Percentiles rank a stretch among this genome's conserved stretches.
Conservation (phyloP, 495 filamentous ascomycete species). For the Umbilicaria muhlenbergii region DNA sequence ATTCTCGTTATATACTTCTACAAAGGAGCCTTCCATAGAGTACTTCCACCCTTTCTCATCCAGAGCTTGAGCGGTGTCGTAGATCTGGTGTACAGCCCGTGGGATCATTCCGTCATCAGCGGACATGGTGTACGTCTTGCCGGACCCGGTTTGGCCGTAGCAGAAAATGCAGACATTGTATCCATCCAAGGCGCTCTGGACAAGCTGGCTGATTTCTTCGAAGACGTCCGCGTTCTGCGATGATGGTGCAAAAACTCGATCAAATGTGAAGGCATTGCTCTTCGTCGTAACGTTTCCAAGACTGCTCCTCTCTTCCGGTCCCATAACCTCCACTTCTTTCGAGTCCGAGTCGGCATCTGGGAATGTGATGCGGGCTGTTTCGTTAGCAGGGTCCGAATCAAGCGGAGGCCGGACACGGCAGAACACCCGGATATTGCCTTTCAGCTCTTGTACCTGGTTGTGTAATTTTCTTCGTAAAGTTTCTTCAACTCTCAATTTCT, state of each 20-base stretch:
- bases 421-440: slow-evolving; percentile 97
- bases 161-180: slow-evolving; percentile 99
- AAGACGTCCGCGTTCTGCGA: slow-evolving; percentile 78
- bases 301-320: slow-evolving; percentile 69
- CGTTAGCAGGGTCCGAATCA: slow-evolving; percentile 34
- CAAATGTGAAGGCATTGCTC: slow-evolving; percentile 77
- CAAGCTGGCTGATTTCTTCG: slow-evolving; percentile 91
- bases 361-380: slow-evolving; percentile 53
- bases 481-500: slow-evolving; percentile 82
- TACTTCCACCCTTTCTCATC: slow-evolving; percentile 90
- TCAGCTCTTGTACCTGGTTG: slow-evolving; percentile 97
- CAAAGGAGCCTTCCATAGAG: slow-evolving; percentile 83
- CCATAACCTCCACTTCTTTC: slow-evolving; percentile 71
- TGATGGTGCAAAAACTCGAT: slow-evolving; percentile 73
- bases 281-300: slow-evolving; percentile 59
- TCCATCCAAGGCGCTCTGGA: slow-evolving; percentile 90
- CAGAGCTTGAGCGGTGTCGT: slow-evolving; percentile 64
- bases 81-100: slow-evolving; percentile 80
- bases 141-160: slow-evolving; percentile 94
- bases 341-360: slow-evolving; percentile 63
- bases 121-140: slow-evolving; percentile 96
- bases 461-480: slow-evolving; percentile 82
- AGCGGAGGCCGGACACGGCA: slow-evolving; percentile 85
- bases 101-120: slow-evolving; percentile 92
- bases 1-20: slow-evolving; percentile 99